A percentile compares a stretch with the other conserved stretches of the same genome.
phyloP scores from a whole-genome alignment of 768 basidiomycete species.

The Mycena amicta region DNA sequence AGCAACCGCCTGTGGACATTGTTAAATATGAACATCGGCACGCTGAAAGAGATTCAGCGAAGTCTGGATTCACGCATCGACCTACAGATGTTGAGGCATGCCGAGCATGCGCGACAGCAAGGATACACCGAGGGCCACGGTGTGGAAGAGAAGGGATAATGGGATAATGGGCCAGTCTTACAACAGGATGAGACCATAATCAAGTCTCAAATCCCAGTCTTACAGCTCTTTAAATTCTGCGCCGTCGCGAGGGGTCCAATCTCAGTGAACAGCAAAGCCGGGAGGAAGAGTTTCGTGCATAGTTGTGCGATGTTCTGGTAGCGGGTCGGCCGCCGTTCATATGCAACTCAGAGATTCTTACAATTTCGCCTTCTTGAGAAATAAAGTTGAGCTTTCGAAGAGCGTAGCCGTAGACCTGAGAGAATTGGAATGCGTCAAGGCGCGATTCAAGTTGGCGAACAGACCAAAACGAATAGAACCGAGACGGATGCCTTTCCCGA shows the following conservation, averaged over 20 bases:
- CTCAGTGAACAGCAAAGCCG: conserved; percentile 20
- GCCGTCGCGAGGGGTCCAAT: conserved; percentile 19
- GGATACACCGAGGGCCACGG: conserved; percentile 10
- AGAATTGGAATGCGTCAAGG: too few relatives aligned
- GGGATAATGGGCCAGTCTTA: conserved; percentile 23
- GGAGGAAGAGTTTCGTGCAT: conserved; percentile 18
- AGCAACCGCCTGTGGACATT: conserved; percentile 7
- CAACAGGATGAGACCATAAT: background rate
- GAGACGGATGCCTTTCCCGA: conserved; percentile 16
- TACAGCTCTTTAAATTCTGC: conserved; percentile 14
- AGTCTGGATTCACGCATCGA: background rate
- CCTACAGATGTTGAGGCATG: conserved; percentile 20
- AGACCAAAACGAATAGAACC: conserved; percentile 18
- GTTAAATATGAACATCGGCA: conserved; percentile 24
- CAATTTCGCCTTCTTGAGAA: conserved; percentile 17
- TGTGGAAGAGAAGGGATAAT: conserved; percentile 19
- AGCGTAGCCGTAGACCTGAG: conserved; percentile 17
- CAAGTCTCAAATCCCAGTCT: background rate
- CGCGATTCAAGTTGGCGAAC: too few relatives aligned
- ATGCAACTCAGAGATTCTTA: background rate
- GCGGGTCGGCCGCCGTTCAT: background rate
- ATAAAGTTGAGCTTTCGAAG: conserved; percentile 15
- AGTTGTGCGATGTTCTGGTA: conserved; percentile 15
- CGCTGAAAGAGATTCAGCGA: background rate
- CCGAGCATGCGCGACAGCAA: conserved; percentile 1